Percentiles rank a stretch among this genome's conserved stretches.
phyloP scores from a whole-genome alignment of 345 rosid species.

The Aurinia saxatilis region DNA sequence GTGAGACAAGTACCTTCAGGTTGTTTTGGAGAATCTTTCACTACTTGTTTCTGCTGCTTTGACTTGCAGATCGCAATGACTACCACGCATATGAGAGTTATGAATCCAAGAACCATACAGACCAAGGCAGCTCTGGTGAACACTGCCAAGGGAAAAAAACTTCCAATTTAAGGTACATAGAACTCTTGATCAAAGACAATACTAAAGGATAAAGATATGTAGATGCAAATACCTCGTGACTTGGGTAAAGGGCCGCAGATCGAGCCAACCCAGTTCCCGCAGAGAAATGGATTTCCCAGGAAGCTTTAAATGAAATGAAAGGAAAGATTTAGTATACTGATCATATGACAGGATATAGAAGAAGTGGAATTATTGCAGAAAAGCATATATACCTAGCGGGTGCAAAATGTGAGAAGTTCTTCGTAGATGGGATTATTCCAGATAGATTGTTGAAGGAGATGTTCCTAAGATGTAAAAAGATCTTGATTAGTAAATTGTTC shows the following conservation, averaged over 20 bases:
- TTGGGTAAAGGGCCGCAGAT: slow-evolving; percentile 54
- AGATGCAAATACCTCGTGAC: slow-evolving; percentile 40
- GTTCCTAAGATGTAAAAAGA: slow-evolving; percentile 37
- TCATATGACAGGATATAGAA: neutral
- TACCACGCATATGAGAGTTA: slow-evolving; percentile 44
- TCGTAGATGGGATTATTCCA: slow-evolving; percentile 55
- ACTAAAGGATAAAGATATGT: neutral
- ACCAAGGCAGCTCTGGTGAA: slow-evolving; percentile 54
- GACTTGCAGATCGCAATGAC: slow-evolving; percentile 62
- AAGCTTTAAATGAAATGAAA: slow-evolving; percentile 37
- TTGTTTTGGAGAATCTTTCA: slow-evolving; percentile 28
- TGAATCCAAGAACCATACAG: slow-evolving; percentile 60
- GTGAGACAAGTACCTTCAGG: slow-evolving; percentile 34
- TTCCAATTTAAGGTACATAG: no score
- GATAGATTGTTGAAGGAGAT: slow-evolving; percentile 83
- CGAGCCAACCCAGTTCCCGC: slow-evolving; percentile 84
- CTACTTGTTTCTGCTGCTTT: slow-evolving; percentile 37
- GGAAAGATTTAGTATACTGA: neutral
- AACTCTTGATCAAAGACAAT: neutral
- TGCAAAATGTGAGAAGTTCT: slow-evolving; percentile 61
- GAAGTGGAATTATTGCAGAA: neutral
- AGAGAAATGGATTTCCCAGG: slow-evolving; percentile 64
- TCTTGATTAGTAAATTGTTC: neutral
- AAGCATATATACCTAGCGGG: slow-evolving; percentile 45
- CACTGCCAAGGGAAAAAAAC: slow-evolving; percentile 21